Evolutionary conservation across 768 basidiomycete genomes (phyloP), one percentile per base, ranked within the genome.

Genomic region (Gymnopilus junonius): DNA sequence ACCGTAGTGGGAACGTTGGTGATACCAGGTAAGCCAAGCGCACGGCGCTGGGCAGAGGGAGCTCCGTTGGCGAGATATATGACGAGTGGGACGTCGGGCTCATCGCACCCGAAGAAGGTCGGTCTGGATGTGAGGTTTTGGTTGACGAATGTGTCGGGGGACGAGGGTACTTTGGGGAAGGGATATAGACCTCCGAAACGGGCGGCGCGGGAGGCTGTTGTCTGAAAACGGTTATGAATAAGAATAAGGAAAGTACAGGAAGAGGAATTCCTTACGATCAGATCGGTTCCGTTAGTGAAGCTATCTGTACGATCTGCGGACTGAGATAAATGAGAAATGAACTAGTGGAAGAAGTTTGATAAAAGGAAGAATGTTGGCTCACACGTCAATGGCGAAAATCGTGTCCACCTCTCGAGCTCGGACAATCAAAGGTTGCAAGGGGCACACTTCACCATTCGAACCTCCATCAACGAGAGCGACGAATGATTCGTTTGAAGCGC

Each of bases 391-490:
- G 0, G 62, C 62, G 8, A 58, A 57, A 12, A 63, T 63, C 0
- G 40, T 53, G 40, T 63, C 62, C 10, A 63, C 55, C 14, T 35
- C 48, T n/a, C 62, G 42, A 1, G 62, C 45, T 8, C 48, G 20
- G 1, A 63, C 48, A 15, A 63, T 63, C 14, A 63, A n/a, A 15
- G 62, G 62, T 37, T 63, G 62, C 2, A 63, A 25, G 3, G 62
- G 62, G 34, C 31, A 50, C 2, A 63, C 62, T 34, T 63, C 62
- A 10, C 62, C 62, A 27, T 63, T 63, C 3, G 62, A 63, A 2
- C 62, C 62, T 5, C 62, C 62, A n/a, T 63, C 62, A n/a, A 63
- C 62, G 1, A 63, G 46, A 7, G 62, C 55, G 27, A 63, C 55
- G 40, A 63, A 63, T 10, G 62, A 63, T 23, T 63, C 55, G 21